A percentile compares a stretch with the other conserved stretches of the same genome.
phyloP scores from a whole-genome alignment of 176 grass and related monocot species.

The Poa annua region DNA sequence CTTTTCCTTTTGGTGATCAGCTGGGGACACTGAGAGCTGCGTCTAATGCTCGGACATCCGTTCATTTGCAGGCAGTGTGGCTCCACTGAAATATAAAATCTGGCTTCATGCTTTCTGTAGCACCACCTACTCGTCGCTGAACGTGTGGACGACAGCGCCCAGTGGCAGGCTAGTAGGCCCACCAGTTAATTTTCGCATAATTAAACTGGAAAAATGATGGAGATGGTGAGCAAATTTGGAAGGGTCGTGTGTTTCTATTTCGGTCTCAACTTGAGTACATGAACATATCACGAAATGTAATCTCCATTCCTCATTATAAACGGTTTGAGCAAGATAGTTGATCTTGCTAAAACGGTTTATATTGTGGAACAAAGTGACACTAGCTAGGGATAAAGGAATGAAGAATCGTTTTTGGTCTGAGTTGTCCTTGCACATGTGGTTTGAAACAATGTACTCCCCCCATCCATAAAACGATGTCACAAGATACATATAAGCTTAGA shows the following conservation, averaged over 20 bases:
- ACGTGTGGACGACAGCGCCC: constrained; percentile 1
- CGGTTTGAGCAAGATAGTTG: too few species aligned
- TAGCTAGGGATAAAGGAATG: too few species aligned
- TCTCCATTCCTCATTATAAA: too few species aligned
- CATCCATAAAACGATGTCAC: too few species aligned
- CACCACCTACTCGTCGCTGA: constrained; percentile 19
- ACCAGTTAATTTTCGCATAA: too few species aligned
- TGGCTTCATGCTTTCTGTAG: background rate
- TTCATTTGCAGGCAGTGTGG: background rate
- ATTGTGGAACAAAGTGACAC: too few species aligned
- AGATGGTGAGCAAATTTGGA: background rate
- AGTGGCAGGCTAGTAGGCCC: background rate
- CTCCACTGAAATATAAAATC: constrained; percentile 33
- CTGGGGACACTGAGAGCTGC: background rate
- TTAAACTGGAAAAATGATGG: background rate
- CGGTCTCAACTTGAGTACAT: background rate
- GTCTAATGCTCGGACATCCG: background rate
- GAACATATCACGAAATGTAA: too few species aligned
- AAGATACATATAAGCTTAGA: too few species aligned
- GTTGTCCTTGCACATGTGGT: too few species aligned
- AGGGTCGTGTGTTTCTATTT: background rate
- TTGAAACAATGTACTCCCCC: too few species aligned
- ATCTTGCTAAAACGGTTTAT: too few species aligned
- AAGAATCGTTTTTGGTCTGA: too few species aligned
- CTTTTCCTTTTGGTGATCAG: background rate